Percentiles rank a stretch among this genome's conserved stretches.
Conservation (phyloP, 148 eudicot genomes). For the Pharnaceum exiguum region DNA sequence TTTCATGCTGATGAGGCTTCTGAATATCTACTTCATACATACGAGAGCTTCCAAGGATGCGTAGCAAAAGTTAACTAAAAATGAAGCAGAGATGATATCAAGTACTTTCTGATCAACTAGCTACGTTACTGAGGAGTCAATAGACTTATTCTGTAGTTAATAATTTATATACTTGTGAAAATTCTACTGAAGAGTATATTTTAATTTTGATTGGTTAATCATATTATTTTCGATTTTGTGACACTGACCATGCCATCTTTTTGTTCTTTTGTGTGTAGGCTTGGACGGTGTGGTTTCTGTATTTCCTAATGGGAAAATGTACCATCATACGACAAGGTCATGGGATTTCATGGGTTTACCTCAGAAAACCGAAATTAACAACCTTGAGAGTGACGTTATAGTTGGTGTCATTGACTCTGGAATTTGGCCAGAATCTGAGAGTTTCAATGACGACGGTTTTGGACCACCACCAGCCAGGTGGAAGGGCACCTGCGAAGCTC, state of each 20-base stretch:
- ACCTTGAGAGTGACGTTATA: slow-evolving; percentile 31
- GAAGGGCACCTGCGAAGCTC: slow-evolving; percentile 42
- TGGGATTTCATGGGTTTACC: slow-evolving; percentile 55
- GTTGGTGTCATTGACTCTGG: slow-evolving; percentile 41
- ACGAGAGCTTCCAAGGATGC: slow-evolving; percentile 19
- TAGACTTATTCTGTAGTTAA: no score
- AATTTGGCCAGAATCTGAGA: slow-evolving; percentile 48
- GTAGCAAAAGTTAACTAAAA: slow-evolving; percentile 7
- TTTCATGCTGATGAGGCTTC: not conserved
- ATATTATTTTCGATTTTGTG: not conserved
- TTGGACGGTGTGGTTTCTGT: slow-evolving; percentile 41
- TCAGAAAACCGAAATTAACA: slow-evolving; percentile 8
- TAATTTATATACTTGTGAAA: no score
- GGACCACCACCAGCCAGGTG: slow-evolving; percentile 46
- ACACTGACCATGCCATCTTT: not conserved
- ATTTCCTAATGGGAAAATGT: slow-evolving; percentile 24
- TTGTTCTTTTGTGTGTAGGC: slow-evolving; percentile 9
- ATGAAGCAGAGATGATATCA: slow-evolving; percentile 19
- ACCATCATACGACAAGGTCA: slow-evolving; percentile 38
- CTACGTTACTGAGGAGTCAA: no score
- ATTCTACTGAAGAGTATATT: no score
- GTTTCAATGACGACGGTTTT: slow-evolving; percentile 34
- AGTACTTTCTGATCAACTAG: slow-evolving; percentile 1
- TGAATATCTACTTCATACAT: slow-evolving; percentile 12
- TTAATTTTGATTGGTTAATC: no score